A percentile compares a stretch with the other conserved stretches of the same genome.
Evolutionary conservation across 192 early-diverging fungal genomes (phyloP).

Genomic region (Helicostylum pulchrum): DNA sequence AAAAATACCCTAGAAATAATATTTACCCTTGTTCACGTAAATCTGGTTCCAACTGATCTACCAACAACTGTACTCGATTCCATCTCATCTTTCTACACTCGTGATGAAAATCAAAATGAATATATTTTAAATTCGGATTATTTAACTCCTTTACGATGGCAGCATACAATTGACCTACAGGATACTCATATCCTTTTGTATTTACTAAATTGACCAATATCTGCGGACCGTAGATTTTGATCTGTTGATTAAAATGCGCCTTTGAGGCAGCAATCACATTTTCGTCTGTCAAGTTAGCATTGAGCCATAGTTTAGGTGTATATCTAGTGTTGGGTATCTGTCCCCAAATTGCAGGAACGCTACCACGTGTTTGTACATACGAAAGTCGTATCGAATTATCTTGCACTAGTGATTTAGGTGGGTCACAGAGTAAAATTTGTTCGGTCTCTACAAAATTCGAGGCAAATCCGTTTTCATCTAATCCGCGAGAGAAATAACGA

Average conservation of each 20-base stretch:
- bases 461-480: constrained; percentile 86
- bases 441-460: constrained; percentile 98
- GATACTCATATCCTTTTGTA: constrained; percentile 86
- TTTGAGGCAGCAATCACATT: constrained; percentile 42
- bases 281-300: constrained; percentile 36
- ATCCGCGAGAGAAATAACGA: constrained; percentile 90
- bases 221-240: constrained; percentile 70
- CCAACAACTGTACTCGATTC: constrained; percentile 77
- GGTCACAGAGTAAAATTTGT: constrained; percentile 73
- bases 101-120: constrained; percentile 96
- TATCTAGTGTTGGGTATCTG: constrained; percentile 91
- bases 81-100: constrained; percentile 95
- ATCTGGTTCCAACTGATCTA: constrained; percentile 71
- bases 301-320: constrained; percentile 77
- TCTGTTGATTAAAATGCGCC: constrained; percentile 69
- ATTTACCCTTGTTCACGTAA: constrained; percentile 51
- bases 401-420: constrained; percentile 40
- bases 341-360: constrained; percentile 91
- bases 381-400: constrained; percentile 40
- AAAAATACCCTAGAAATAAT: background rate
- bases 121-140: constrained; percentile 59
- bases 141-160: constrained; percentile 54
- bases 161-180: constrained; percentile 74
- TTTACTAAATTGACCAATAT: constrained; percentile 92
- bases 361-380: constrained; percentile 92